Percentiles rank a stretch among this genome's conserved stretches.
phyloP scores from a whole-genome alignment of 2,329 filamentous ascomycete genomes.

The Leptographium galeiforme region DNA sequence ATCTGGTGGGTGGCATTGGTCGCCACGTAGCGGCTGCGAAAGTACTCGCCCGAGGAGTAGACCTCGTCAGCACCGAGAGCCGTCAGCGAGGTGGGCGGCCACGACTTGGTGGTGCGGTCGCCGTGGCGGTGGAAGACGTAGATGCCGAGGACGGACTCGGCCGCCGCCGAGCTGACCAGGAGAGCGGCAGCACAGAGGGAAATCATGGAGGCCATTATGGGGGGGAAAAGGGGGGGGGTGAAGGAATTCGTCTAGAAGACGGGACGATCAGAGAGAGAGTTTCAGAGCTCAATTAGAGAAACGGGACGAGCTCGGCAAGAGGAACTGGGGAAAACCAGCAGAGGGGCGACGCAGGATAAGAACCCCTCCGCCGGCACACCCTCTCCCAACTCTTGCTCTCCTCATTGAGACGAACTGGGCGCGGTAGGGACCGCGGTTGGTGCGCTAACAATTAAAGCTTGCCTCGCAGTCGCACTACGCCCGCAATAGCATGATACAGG shows the following conservation, averaged over 20 bases:
- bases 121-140: conserved; percentile 88
- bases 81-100: conserved; percentile 59
- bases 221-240: neutral
- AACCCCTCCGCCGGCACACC: too few species aligned
- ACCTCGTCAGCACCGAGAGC: conserved; percentile 67
- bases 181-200: too few species aligned
- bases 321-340: too few species aligned
- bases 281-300: too few species aligned
- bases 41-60: conserved; percentile 59
- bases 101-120: conserved; percentile 69
- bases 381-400: too few species aligned
- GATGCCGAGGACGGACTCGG: conserved; percentile 63
- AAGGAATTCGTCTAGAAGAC: too few species aligned
- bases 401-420: too few species aligned
- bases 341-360: too few species aligned
- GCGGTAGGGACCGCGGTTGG: neutral
- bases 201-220: neutral
- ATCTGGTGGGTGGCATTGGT: conserved; percentile 47
- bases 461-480: too few species aligned
- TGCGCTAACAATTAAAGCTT: neutral
- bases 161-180: neutral
- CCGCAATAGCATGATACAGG: neutral
- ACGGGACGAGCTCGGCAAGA: too few species aligned
- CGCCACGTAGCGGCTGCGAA: conserved; percentile 61
- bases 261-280: too few species aligned